Percentiles rank a stretch among this genome's conserved stretches.
Evolutionary conservation across 1,284 basidiomycete species (phyloP).

Genomic region (Rhodofomes roseus): DNA sequence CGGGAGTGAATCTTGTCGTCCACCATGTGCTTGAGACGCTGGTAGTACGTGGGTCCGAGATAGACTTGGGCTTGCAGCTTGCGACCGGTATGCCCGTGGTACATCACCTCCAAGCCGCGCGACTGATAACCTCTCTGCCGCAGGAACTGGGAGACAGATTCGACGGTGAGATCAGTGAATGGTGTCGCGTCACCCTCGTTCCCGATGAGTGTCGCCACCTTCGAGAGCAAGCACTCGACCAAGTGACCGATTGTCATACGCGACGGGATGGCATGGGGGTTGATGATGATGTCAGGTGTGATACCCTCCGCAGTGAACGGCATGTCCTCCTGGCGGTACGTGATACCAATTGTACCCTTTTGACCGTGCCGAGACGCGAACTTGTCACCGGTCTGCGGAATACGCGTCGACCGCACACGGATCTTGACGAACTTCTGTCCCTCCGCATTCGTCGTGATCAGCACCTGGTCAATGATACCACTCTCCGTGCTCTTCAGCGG

Average conservation of each 20-base stretch:
- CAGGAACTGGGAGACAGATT: constrained; percentile 85
- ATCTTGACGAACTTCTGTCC: constrained; percentile 99
- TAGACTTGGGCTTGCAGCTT: constrained; percentile 98
- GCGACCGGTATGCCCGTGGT: constrained; percentile 95
- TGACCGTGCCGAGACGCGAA: constrained; percentile 99
- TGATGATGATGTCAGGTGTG: constrained; percentile 96
- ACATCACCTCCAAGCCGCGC: constrained; percentile 97
- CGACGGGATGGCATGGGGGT: constrained; percentile 98
- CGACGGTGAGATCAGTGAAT: constrained; percentile 97
- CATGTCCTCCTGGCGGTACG: constrained; percentile 99
- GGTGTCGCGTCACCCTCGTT: constrained; percentile 98
- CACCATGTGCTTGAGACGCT: constrained; percentile 99
- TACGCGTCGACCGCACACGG: constrained; percentile 90
- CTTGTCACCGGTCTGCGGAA: constrained; percentile 98
- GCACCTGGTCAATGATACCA: constrained; percentile 96
- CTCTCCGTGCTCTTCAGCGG: constrained; percentile 98
- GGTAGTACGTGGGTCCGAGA: constrained; percentile 98
- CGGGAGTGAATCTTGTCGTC: constrained; percentile 99
- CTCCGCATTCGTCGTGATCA: constrained; percentile 94
- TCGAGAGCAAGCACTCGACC: constrained; percentile 96
- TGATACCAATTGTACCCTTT: constrained; percentile 99
- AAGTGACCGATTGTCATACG: constrained; percentile 99
- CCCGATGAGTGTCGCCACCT: constrained; percentile 94
- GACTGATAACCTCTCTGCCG: constrained; percentile 90
- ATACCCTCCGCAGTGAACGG: constrained; percentile 97